Evolutionary conservation across 495 filamentous ascomycete genomes (phyloP).

Genomic region (Neurospora tetraspora): DNA sequence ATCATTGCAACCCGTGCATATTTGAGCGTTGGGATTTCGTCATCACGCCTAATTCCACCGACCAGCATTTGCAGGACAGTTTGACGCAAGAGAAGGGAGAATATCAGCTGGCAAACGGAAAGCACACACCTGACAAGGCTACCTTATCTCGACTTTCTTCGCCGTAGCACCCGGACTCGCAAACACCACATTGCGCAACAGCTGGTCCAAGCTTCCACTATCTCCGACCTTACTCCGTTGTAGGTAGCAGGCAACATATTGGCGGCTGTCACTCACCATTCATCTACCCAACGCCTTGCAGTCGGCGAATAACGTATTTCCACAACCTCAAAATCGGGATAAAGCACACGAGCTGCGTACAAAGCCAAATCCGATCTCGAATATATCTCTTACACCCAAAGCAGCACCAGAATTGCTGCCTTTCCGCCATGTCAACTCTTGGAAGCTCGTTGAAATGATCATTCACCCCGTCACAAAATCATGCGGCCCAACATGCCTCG

Average conservation of each 20-base stretch:
- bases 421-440: not conserved
- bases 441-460: not conserved
- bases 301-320: not conserved
- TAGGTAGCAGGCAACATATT: not conserved
- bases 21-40: not conserved
- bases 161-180: not conserved
- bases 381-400: not conserved
- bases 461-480: not conserved
- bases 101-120: not conserved
- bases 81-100: not conserved
- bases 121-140: not conserved
- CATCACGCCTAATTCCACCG: not conserved
- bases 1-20: not conserved
- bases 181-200: not conserved
- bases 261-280: not conserved
- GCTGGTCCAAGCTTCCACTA: not conserved
- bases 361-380: not conserved
- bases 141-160: not conserved
- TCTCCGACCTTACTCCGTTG: not conserved
- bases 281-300: not conserved
- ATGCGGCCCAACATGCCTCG: conserved; percentile 18
- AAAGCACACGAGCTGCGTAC: not conserved
- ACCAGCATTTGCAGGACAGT: not conserved
- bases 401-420: not conserved
- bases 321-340: not conserved